Base-by-base conservation (phyloP, 78 protist genomes). In the Trichosphaerium sp. region DNA sequence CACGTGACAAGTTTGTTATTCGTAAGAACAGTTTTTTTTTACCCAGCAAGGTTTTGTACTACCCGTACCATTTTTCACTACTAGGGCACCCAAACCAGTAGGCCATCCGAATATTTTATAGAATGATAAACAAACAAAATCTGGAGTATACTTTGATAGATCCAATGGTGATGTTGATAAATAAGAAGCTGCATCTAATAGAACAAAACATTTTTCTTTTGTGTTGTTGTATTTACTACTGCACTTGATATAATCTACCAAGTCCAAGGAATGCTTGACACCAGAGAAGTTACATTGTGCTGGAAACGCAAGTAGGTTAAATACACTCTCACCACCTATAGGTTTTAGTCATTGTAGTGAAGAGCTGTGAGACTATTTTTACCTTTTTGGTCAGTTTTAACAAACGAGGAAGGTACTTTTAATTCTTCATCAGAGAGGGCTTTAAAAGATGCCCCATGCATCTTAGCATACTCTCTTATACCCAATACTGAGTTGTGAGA, bases 81-180 rank as follows among this genome's bases (percentile, higher is more conserved):
- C 39, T 23, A 94, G 69, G 0, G 87, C 91, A 21, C 97, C 97
- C 5, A 93, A 15, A 0, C 97, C 97, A 12, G 95, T 88, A 21
- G 97, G 97, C 47, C 31, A 80, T 11, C 97, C 97, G 59, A 92
- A 92, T 55, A 93, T 64, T 44, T 94, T 94, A 73, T 94, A 94
- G 41, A 94, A 90, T 15, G 94, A 88, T 11, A 92, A 8, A 7
- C 44, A n/a, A 23, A 83, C 37, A 29, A 90, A 83, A 54, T 82
- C 96, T 4, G 87, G 78, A 6, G 44, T 69, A 74, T 56, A 57
- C 21, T 65, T 23, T 0, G 41, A 21, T 28, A 90, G 35, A 51
- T 87, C 81, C 6, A 90, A 52, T 38, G 59, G 39, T 4, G 57
- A 39, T 10, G 86, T 83, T 3, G 82, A 65, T 4, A 80, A 72